Conservation (phyloP, 1,284 basidiomycete species). For the Omphalotus olearius region DNA sequence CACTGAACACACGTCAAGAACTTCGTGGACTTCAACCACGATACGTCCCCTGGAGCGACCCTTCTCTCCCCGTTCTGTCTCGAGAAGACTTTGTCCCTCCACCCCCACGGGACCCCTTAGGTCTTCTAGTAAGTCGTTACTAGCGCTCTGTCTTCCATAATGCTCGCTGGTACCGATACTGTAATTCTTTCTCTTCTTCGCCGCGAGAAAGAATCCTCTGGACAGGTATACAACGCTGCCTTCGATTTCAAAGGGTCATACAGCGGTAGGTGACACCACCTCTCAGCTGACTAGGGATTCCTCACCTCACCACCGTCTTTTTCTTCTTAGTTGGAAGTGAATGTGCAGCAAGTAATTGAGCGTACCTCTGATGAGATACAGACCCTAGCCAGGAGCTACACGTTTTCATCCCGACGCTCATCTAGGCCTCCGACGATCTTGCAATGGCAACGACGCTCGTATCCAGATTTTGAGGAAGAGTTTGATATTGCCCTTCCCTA, state of each 20-base stretch:
- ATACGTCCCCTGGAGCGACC: conserved; percentile 4
- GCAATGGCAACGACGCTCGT: conserved; percentile 3
- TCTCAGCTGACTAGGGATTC: not conserved
- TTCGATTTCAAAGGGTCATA: not conserved
- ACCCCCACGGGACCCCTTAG: conserved; percentile 4
- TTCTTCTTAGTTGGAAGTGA: conserved; percentile 1
- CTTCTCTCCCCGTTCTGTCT: conserved; percentile 8
- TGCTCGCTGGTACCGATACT: not conserved
- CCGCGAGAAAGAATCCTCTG: not conserved
- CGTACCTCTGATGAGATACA: conserved; percentile 1
- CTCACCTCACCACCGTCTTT: not conserved
- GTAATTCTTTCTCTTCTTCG: no score
- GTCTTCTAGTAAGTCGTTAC: not conserved
- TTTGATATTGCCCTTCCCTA: no score
- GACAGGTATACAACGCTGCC: not conserved
- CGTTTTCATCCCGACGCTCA: not conserved
- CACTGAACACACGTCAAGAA: conserved; percentile 13
- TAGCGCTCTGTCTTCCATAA: conserved; percentile 1
- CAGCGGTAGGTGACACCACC: not conserved
- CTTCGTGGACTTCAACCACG: conserved; percentile 9
- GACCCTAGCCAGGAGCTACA: not conserved
- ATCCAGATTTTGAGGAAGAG: no score
- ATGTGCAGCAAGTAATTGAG: conserved; percentile 2
- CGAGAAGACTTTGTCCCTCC: conserved; percentile 8
- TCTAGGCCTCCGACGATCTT: not conserved